These are phyloP conservation scores for Stachybotrys chartarum DNA, from an alignment of 2,329 filamentous ascomycete genomes.

Conservation along the genomic window DNA sequence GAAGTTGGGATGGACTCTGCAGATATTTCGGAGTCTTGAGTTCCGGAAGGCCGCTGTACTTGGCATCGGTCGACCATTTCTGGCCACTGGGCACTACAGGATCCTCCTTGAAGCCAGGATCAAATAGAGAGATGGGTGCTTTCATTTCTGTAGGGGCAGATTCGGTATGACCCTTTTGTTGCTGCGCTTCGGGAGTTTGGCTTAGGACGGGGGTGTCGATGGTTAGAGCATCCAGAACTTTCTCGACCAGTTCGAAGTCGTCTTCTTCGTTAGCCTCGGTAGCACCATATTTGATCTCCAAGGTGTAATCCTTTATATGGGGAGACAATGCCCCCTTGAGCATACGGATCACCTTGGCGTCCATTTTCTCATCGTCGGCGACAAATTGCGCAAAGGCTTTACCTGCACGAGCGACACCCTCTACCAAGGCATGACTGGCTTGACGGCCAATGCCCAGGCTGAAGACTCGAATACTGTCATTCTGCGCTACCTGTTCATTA, in stretches of 20 bases:
- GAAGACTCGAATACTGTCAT: constrained; percentile 38
- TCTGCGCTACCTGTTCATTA: constrained; percentile 24
- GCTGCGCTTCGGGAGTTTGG: constrained; percentile 7
- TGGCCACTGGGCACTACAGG: neutral
- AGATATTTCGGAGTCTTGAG: constrained; percentile 49
- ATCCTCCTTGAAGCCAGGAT: constrained; percentile 37
- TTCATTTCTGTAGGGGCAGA: constrained; percentile 17
- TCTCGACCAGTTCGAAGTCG: constrained; percentile 59
- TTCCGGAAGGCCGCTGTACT: constrained; percentile 36
- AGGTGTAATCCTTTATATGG: constrained; percentile 55
- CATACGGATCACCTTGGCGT: constrained; percentile 65
- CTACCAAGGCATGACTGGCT: constrained; percentile 45
- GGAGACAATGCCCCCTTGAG: constrained; percentile 62
- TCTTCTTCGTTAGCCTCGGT: constrained; percentile 24
- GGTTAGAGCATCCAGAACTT: constrained; percentile 40
- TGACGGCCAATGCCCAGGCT: constrained; percentile 45
- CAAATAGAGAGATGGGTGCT: constrained; percentile 51
- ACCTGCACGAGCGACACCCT: constrained; percentile 46
- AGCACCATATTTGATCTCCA: constrained; percentile 53
- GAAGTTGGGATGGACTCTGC: constrained; percentile 57
- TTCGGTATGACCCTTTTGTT: neutral
- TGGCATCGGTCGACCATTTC: too few species aligned
- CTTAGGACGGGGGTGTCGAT: constrained; percentile 18
- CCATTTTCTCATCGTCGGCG: constrained; percentile 55
- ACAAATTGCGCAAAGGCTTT: constrained; percentile 58